Evolutionary conservation across 2,329 filamentous ascomycete genomes (phyloP), one percentile per base, ranked within the genome.

Genomic region (Penicillium sp.): DNA sequence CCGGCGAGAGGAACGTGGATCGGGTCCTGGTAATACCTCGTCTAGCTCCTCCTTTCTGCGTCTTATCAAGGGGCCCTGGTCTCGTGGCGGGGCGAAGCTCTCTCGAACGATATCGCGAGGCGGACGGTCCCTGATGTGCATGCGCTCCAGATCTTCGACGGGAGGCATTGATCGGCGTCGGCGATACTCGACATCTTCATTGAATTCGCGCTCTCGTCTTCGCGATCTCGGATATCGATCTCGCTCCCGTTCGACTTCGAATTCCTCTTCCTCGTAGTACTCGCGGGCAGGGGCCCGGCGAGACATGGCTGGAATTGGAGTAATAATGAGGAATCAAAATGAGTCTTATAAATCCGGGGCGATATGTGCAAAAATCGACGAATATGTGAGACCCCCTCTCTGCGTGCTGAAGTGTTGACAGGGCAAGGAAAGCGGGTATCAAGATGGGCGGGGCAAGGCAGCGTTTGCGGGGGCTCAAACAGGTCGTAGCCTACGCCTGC

Each of bases 101-200:
- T 76, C 73, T 56, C 68, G 69, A 31, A 76, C 58, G 48, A 77
- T 73, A 25, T 77, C 75, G 20, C 74, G 72, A 10, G 65, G 67
- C 10, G 69, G 63, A 6, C 67, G 68, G 15, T 78, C 78, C 41
- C 78, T 75, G 11, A 78, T 69, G 20, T 78, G 77, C 54, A 76
- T 67, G 15, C 75, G 72, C 39, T 76, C 74, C n/a, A 74, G 69
- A 34, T 73, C 72, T 68, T 69, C 84, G 73, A 72, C 82, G 56
- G 63, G 78, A 67, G 67, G 82, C 72, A 63, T 81, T 70, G 69
- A 68, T 39, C 64, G 63, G 31, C 69, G 71, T 38, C 67, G 69
- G 22, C 59, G 65, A 42, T 63, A 63, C 37, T 75, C 64, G 17
- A 67, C 41, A 14, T 75, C 73, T 12, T 72, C 68, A 17, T 73